Conservation (phyloP, 805 yeast species). For the Cyberlindnera maclurae region DNA sequence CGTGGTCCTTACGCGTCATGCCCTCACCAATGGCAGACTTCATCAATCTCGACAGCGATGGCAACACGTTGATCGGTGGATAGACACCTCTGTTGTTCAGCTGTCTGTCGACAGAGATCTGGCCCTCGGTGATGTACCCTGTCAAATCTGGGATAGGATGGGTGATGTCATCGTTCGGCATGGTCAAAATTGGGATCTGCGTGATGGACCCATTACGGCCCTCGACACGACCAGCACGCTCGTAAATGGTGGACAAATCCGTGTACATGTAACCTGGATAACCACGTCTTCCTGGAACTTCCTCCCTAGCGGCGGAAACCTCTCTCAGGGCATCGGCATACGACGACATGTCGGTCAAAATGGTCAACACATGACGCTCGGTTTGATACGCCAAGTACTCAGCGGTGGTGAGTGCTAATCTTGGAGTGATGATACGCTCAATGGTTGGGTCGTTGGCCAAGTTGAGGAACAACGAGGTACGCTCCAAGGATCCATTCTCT, state of each 20-base stretch:
- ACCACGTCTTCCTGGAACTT: slow-evolving; percentile 99
- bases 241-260: slow-evolving; percentile 97
- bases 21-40: slow-evolving; percentile 99
- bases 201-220: slow-evolving; percentile 99
- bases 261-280: slow-evolving; percentile 99
- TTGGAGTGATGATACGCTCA: slow-evolving; percentile 98
- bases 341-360: slow-evolving; percentile 99
- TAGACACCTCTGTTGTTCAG: slow-evolving; percentile 93
- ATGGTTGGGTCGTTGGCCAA: slow-evolving; percentile 99
- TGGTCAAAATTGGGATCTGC: slow-evolving; percentile 96
- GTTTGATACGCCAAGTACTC: slow-evolving; percentile 98
- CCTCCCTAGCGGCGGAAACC: slow-evolving; percentile 99
- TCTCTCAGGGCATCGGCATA: slow-evolving; percentile 99
- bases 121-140: slow-evolving; percentile 99
- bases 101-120: slow-evolving; percentile 95
- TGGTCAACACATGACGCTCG: slow-evolving; percentile 96
- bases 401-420: slow-evolving; percentile 97
- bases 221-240: slow-evolving; percentile 99
- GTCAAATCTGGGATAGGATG: slow-evolving; percentile 99
- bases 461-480: slow-evolving; percentile 93
- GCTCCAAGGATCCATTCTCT: slow-evolving; percentile 96
- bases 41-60: slow-evolving; percentile 96
- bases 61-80: slow-evolving; percentile 98
- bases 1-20: slow-evolving; percentile 99
- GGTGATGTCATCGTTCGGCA: slow-evolving; percentile 99